Evolutionary conservation across 805 yeast species (phyloP).

Genomic region (Schwanniomyces yamadae): DNA sequence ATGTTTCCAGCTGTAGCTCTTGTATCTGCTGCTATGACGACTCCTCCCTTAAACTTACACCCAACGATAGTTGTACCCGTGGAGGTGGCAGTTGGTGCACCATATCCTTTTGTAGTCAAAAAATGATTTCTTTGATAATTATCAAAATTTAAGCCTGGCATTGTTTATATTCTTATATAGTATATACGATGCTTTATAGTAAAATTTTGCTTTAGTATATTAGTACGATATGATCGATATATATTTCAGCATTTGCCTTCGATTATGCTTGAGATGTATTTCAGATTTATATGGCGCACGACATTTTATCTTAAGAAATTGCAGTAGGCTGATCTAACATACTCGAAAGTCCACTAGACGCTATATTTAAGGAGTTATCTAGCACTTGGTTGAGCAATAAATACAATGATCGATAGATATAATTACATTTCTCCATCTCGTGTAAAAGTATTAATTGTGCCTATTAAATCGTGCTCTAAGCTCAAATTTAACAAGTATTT

Average conservation of each 20-base stretch:
- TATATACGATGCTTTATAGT: background rate
- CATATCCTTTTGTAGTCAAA: slow-evolving; percentile 69
- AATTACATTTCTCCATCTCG: slow-evolving; percentile 63
- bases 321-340: background rate
- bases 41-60: slow-evolving; percentile 89
- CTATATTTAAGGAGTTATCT: background rate
- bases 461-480: slow-evolving; percentile 51
- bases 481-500: slow-evolving; percentile 44
- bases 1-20: slow-evolving; percentile 96
- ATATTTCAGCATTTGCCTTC: slow-evolving; percentile 4
- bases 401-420: slow-evolving; percentile 31
- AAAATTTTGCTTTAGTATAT: too few relatives aligned
- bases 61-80: slow-evolving; percentile 99
- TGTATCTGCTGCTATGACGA: slow-evolving; percentile 97
- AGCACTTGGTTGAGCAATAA: background rate
- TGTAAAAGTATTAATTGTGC: slow-evolving; percentile 66
- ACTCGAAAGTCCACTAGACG: background rate
- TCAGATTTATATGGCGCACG: slow-evolving; percentile 3
- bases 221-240: background rate
- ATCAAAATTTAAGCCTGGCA: slow-evolving; percentile 93
- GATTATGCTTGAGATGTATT: slow-evolving; percentile 3
- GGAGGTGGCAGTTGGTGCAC: slow-evolving; percentile 86
- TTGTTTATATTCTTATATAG: slow-evolving; percentile 31
- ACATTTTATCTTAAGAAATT: slow-evolving; percentile 1
- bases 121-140: slow-evolving; percentile 86